These are phyloP conservation scores for Effrenium voratum DNA, from an alignment of 73 alveolate genomes.

Conservation along the genomic window DNA sequence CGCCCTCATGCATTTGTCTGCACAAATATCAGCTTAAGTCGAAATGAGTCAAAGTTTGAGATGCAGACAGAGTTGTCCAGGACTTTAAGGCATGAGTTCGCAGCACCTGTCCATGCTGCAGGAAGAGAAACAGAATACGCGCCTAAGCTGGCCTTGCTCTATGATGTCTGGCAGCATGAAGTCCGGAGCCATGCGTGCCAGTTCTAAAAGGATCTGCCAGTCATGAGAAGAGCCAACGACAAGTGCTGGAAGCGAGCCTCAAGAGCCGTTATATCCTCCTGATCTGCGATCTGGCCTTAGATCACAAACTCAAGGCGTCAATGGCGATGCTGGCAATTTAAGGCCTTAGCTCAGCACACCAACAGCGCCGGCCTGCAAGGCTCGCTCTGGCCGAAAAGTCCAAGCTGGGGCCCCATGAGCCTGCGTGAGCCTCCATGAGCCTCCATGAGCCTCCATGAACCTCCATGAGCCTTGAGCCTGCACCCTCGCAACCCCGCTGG, in stretches of 20 bases:
- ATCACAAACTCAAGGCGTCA: background rate
- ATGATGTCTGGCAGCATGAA: slow-evolving; percentile 70
- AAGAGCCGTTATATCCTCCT: slow-evolving; percentile 52
- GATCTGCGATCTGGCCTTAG: slow-evolving; percentile 57
- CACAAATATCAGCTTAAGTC: no score
- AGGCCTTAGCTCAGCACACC: background rate
- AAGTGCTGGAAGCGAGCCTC: background rate
- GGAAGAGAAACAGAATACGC: background rate
- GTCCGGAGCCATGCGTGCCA: slow-evolving; percentile 80
- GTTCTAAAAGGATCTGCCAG: slow-evolving; percentile 67
- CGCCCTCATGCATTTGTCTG: slow-evolving; percentile 58
- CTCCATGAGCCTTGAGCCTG: no score
- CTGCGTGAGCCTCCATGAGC: no score
- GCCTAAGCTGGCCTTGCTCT: slow-evolving; percentile 13
- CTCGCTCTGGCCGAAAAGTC: no score
- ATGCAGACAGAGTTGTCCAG: slow-evolving; percentile 9
- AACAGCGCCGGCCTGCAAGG: slow-evolving; percentile 47
- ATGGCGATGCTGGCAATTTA: background rate
- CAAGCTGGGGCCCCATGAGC: no score
- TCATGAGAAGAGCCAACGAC: background rate
- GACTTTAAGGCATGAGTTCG: slow-evolving; percentile 62
- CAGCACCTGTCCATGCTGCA: slow-evolving; percentile 35
- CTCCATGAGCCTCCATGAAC: no score
- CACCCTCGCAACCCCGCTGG: no score
- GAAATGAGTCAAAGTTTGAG: background rate